Percentiles rank a stretch among this genome's conserved stretches.
Evolutionary conservation across 2,329 filamentous ascomycete species (phyloP).

Genomic region (Chlorencoelia australis): DNA sequence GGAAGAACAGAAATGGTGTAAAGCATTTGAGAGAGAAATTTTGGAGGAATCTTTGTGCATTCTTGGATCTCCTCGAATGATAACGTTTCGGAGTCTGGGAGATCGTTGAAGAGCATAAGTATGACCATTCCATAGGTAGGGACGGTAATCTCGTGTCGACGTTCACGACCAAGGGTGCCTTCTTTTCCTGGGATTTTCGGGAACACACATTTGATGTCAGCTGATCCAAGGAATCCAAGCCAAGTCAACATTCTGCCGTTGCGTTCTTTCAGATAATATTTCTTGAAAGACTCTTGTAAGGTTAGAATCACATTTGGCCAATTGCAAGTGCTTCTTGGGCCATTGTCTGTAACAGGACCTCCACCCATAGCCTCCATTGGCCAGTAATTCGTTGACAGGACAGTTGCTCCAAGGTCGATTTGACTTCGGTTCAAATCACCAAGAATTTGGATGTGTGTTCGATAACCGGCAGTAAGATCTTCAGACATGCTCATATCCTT

Average conservation of each 20-base stretch:
- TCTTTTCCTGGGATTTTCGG: slow-evolving; percentile 62
- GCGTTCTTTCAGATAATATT: slow-evolving; percentile 79
- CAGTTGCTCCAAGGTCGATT: slow-evolving; percentile 72
- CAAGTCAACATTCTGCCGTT: slow-evolving; percentile 84
- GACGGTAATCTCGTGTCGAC: slow-evolving; percentile 82
- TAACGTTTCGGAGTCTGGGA: slow-evolving; percentile 42
- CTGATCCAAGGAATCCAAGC: slow-evolving; percentile 62
- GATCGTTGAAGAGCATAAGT: slow-evolving; percentile 78
- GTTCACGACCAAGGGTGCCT: slow-evolving; percentile 50
- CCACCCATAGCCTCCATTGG: slow-evolving; percentile 75
- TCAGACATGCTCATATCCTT: slow-evolving; percentile 86
- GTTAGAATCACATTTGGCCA: slow-evolving; percentile 67
- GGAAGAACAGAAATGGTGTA: slow-evolving; percentile 74
- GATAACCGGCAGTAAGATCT: slow-evolving; percentile 71
- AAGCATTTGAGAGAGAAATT: slow-evolving; percentile 67
- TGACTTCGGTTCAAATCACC: slow-evolving; percentile 45
- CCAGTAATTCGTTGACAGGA: slow-evolving; percentile 92
- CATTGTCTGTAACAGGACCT: slow-evolving; percentile 41
- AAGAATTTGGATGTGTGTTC: slow-evolving; percentile 48
- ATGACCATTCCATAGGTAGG: slow-evolving; percentile 90
- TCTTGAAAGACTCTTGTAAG: slow-evolving; percentile 75
- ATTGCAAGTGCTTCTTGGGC: slow-evolving; percentile 44
- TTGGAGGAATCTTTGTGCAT: slow-evolving; percentile 64
- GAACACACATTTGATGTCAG: slow-evolving; percentile 76
- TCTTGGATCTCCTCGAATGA: slow-evolving; percentile 72